Conservation (phyloP, 1,284 basidiomycete species). For the Flammula alnicola region DNA sequence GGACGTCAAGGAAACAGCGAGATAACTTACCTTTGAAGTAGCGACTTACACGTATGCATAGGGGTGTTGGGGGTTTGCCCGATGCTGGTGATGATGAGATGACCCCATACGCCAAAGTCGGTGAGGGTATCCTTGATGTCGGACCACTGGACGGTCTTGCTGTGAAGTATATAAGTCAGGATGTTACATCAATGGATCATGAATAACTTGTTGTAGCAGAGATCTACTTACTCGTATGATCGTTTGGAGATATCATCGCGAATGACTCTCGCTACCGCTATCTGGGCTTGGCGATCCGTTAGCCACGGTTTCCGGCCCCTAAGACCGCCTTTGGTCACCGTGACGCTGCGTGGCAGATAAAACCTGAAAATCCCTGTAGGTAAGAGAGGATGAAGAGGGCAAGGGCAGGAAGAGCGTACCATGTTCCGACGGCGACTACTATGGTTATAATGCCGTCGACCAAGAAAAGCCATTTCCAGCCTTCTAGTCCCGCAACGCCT, state of each 20-base stretch:
- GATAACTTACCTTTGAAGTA: not conserved
- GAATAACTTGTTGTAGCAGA: not conserved
- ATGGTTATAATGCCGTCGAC: constrained; percentile 43
- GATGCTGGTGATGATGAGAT: constrained; percentile 38
- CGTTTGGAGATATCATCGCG: constrained; percentile 42
- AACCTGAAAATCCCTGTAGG: constrained; percentile 29
- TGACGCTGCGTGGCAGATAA: constrained; percentile 38
- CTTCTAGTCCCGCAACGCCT: constrained; percentile 38
- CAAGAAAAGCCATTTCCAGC: constrained; percentile 46
- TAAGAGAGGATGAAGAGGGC: not conserved
- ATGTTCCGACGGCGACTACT: constrained; percentile 35
- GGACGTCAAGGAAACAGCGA: not conserved
- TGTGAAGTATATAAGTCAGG: constrained; percentile 11
- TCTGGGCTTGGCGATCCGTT: constrained; percentile 35
- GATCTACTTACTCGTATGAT: constrained; percentile 37
- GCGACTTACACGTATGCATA: constrained; percentile 37
- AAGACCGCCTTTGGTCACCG: constrained; percentile 33
- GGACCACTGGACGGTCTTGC: constrained; percentile 37
- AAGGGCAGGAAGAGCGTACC: constrained; percentile 22
- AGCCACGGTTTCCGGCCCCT: constrained; percentile 40
- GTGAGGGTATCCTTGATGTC: constrained; percentile 41
- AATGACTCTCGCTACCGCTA: constrained; percentile 40
- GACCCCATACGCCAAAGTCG: constrained; percentile 40
- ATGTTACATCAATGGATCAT: not conserved
- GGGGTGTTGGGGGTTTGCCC: constrained; percentile 41